These are phyloP conservation scores for Dimocarpus longan DNA, from an alignment of 345 rosid genomes.

Conservation along the genomic window DNA sequence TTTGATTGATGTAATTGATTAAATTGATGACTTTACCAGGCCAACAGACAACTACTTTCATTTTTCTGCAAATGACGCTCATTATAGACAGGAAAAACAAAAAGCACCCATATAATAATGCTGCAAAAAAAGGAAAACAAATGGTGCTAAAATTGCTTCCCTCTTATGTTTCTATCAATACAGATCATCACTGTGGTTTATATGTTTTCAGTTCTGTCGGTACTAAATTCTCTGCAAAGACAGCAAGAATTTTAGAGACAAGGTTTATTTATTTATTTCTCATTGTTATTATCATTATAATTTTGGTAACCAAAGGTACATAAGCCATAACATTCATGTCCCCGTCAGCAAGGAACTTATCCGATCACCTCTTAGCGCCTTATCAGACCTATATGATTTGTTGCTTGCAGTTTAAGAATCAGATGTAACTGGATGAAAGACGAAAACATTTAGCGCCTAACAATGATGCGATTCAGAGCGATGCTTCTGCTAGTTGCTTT, in stretches of 20 bases:
- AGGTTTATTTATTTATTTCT: background rate
- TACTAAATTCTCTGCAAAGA: background rate
- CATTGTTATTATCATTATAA: too few species aligned
- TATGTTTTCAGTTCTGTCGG: background rate
- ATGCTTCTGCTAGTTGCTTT: slow-evolving; percentile 52
- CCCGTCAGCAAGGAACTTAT: background rate
- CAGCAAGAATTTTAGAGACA: background rate
- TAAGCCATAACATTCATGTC: background rate
- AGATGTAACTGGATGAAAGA: background rate
- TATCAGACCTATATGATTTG: slow-evolving; percentile 1
- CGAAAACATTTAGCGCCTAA: background rate
- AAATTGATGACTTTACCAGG: too few species aligned
- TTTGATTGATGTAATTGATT: too few species aligned
- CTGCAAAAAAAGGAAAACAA: background rate
- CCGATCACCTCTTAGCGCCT: background rate
- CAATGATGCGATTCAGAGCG: slow-evolving; percentile 16
- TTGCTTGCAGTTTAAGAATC: background rate
- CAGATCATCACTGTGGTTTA: slow-evolving; percentile 18
- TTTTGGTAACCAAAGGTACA: background rate
- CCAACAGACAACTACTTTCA: too few species aligned
- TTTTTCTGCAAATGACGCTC: too few species aligned
- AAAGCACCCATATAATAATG: background rate
- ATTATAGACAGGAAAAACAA: too few species aligned
- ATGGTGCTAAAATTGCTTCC: background rate
- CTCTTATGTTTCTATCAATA: background rate